A percentile compares a stretch with the other conserved stretches of the same genome.
Conservation (phyloP, 805 yeast species). For the Cyberlindnera samutprakarnensis region DNA sequence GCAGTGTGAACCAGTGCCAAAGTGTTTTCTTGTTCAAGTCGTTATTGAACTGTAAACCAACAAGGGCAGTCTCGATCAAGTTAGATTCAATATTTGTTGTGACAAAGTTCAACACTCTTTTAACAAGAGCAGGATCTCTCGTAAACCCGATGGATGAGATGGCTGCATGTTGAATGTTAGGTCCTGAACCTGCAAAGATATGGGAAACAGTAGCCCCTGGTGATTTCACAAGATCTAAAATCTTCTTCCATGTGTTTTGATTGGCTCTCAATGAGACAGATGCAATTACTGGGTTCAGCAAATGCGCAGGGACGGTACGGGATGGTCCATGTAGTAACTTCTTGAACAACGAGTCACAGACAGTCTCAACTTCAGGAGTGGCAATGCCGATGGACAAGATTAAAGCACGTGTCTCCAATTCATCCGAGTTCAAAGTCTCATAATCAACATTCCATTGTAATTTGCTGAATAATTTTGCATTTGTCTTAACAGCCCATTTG, state of each 20-base stretch:
- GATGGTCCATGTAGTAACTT: conserved; percentile 46
- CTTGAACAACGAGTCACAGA: conserved; percentile 39
- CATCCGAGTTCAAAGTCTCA: conserved; percentile 29
- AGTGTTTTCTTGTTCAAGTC: conserved; percentile 28
- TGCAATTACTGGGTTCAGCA: conserved; percentile 38
- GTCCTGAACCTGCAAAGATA: conserved; percentile 16
- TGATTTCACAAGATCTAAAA: conserved; percentile 44
- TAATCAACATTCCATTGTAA: conserved; percentile 34
- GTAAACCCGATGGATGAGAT: conserved; percentile 48
- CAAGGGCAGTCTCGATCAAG: conserved; percentile 47
- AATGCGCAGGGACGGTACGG: conserved; percentile 42
- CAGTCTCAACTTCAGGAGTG: conserved; percentile 14
- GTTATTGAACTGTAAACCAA: conserved; percentile 40
- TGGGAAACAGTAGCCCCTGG: conserved; percentile 36
- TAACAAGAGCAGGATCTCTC: conserved; percentile 35
- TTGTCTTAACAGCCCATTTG: conserved; percentile 11
- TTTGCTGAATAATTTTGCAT: conserved; percentile 21
- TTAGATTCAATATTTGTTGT: conserved; percentile 47
- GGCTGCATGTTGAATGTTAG: conserved; percentile 48
- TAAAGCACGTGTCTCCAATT: conserved; percentile 36
- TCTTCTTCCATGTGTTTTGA: conserved; percentile 49
- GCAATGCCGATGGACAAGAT: conserved; percentile 33
- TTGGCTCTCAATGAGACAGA: conserved; percentile 32
- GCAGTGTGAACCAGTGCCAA: conserved; percentile 51
- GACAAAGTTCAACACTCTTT: conserved; percentile 51